A percentile compares a stretch with the other conserved stretches of the same genome.
phyloP scores from a whole-genome alignment of 345 rosid species.

The Brassica cretica region DNA sequence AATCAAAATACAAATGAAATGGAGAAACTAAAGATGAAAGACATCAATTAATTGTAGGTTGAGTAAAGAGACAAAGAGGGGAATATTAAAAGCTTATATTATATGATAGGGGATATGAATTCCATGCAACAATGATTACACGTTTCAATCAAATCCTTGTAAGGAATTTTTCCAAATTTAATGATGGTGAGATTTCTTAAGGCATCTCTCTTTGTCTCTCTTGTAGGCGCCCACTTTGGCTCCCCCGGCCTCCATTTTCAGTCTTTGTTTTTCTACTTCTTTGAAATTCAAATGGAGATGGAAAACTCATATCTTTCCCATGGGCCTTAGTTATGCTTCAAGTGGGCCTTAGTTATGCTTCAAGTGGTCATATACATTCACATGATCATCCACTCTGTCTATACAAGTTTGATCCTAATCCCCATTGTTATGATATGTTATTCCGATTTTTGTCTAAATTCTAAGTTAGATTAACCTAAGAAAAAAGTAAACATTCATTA shows the following conservation, averaged over 20 bases:
- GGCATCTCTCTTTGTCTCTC: slow-evolving; percentile 43
- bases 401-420: background rate
- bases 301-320: background rate
- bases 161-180: slow-evolving; percentile 52
- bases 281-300: background rate
- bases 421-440: background rate
- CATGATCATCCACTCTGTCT: background rate
- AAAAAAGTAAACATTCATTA: background rate
- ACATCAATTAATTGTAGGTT: background rate
- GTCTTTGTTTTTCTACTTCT: background rate
- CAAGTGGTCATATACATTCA: background rate
- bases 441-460: too few species aligned
- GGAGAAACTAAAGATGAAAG: slow-evolving; percentile 8
- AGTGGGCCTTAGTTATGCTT: background rate
- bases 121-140: slow-evolving; percentile 93
- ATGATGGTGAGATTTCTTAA: slow-evolving; percentile 71
- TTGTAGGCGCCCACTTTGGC: slow-evolving; percentile 56
- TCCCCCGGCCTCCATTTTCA: slow-evolving; percentile 26
- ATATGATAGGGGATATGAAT: slow-evolving; percentile 50
- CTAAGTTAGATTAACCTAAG: background rate
- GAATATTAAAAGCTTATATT: slow-evolving; percentile 34
- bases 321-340: background rate
- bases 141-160: slow-evolving; percentile 57
- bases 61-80: slow-evolving; percentile 38
- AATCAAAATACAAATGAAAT: slow-evolving; percentile 3